A percentile compares a stretch with the other conserved stretches of the same genome.
phyloP scores from a whole-genome alignment of 352 stramenopile genomes.

The Phytophthora ramorum region DNA sequence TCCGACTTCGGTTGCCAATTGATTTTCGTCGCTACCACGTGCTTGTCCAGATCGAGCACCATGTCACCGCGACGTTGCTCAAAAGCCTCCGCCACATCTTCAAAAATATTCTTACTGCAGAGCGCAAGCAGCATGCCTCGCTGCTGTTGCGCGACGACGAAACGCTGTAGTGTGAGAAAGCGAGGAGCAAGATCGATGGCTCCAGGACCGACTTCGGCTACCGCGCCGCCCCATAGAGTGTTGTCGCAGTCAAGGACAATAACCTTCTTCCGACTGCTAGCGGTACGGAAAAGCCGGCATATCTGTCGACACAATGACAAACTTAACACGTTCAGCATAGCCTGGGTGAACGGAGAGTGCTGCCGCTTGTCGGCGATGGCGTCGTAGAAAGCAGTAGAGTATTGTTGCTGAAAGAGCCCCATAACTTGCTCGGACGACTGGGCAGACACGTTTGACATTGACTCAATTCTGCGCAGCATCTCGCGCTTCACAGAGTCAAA shows the following conservation, averaged over 20 bases:
- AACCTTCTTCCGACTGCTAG: slow-evolving; percentile 62
- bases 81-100: slow-evolving; percentile 67
- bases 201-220: slow-evolving; percentile 58
- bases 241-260: slow-evolving; percentile 84
- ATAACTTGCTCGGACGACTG: slow-evolving; percentile 32
- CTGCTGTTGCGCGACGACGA: slow-evolving; percentile 54
- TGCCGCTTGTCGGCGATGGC: slow-evolving; percentile 52
- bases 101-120: slow-evolving; percentile 72
- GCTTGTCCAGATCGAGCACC: slow-evolving; percentile 56
- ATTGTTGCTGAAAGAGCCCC: slow-evolving; percentile 41
- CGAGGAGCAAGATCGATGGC: slow-evolving; percentile 45
- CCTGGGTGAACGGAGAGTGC: slow-evolving; percentile 72
- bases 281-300: slow-evolving; percentile 43
- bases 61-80: slow-evolving; percentile 46
- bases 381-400: slow-evolving; percentile 51
- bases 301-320: slow-evolving; percentile 59
- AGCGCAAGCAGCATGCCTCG: slow-evolving; percentile 63
- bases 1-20: slow-evolving; percentile 72
- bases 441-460: slow-evolving; percentile 35
- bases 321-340: slow-evolving; percentile 63
- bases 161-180: slow-evolving; percentile 67
- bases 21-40: slow-evolving; percentile 55
- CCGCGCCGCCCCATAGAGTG: slow-evolving; percentile 71
- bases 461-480: slow-evolving; percentile 18
- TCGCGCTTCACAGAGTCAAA: slow-evolving; percentile 21